Evolutionary conservation across 169 alveolate species (phyloP).

Genomic region (Hepatocystis sp.): DNA sequence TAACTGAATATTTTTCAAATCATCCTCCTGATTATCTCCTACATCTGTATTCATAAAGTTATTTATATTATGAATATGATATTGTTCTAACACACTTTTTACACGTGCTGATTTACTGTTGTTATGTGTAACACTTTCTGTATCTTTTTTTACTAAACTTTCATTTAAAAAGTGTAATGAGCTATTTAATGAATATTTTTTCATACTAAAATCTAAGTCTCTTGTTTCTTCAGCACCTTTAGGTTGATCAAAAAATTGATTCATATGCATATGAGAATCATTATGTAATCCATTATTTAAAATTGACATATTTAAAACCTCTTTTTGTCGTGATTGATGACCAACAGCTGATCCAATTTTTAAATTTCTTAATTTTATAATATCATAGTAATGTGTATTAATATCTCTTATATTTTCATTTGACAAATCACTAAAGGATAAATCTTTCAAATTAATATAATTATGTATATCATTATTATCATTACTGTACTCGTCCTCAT

Average conservation of each 20-base stretch:
- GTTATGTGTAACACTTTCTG: slow-evolving; percentile 2
- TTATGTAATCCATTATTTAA: slow-evolving; percentile 61
- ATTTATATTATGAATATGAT: slow-evolving; percentile 8
- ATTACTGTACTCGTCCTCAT: slow-evolving; percentile 4
- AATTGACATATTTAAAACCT: slow-evolving; percentile 33
- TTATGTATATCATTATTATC: slow-evolving; percentile 2
- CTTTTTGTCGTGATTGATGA: slow-evolving; percentile 52
- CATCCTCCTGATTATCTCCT: slow-evolving; percentile 22
- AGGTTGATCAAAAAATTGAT: slow-evolving; percentile 25
- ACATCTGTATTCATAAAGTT: slow-evolving; percentile 12
- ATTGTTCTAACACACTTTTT: not conserved
- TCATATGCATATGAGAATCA: slow-evolving; percentile 41
- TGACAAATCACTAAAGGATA: slow-evolving; percentile 32
- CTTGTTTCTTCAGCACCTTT: slow-evolving; percentile 43
- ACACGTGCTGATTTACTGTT: not conserved
- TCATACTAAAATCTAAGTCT: slow-evolving; percentile 31
- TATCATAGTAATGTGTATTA: slow-evolving; percentile 53
- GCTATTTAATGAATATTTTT: slow-evolving; percentile 28
- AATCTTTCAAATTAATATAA: slow-evolving; percentile 45
- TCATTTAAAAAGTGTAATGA: slow-evolving; percentile 63
- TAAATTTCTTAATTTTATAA: slow-evolving; percentile 55
- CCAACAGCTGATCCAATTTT: slow-evolving; percentile 72
- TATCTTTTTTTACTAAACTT: slow-evolving; percentile 34
- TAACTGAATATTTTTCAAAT: slow-evolving; percentile 26
- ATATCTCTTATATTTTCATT: slow-evolving; percentile 69